A percentile compares a stretch with the other conserved stretches of the same genome.
Conservation (phyloP, 257 asterid species). For the Asclepias syriaca region DNA sequence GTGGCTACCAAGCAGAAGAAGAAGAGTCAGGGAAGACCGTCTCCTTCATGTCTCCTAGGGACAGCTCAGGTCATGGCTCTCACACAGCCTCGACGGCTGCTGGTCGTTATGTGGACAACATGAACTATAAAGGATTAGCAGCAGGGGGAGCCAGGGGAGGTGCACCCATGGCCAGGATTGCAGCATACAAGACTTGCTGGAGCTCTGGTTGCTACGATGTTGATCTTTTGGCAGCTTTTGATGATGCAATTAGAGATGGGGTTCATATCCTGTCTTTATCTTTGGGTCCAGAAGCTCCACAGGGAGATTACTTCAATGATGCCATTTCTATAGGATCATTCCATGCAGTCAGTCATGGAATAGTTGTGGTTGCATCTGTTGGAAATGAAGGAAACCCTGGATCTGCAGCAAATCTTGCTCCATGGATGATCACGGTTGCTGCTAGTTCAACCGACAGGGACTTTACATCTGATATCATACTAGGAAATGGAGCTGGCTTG, state of each 20-base stretch:
- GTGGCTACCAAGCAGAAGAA: slow-evolving; percentile 77
- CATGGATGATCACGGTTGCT: slow-evolving; percentile 91
- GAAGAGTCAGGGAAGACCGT: slow-evolving; percentile 39
- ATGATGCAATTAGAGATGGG: slow-evolving; percentile 86
- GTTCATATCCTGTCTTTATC: slow-evolving; percentile 76
- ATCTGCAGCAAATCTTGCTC: slow-evolving; percentile 82
- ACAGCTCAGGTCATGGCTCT: slow-evolving; percentile 80
- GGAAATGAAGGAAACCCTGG: slow-evolving; percentile 72
- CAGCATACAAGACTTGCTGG: slow-evolving; percentile 90
- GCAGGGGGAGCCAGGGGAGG: slow-evolving; percentile 92
- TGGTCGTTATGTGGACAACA: slow-evolving; percentile 64
- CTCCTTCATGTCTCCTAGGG: slow-evolving; percentile 70
- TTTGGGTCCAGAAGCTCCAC: slow-evolving; percentile 76
- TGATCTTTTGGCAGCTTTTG: slow-evolving; percentile 91
- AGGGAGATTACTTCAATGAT: slow-evolving; percentile 74
- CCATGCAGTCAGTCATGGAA: slow-evolving; percentile 78
- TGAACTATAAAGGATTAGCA: slow-evolving; percentile 80
- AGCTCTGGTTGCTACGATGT: slow-evolving; percentile 77
- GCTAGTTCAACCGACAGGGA: slow-evolving; percentile 84
- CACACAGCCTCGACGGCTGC: slow-evolving; percentile 97
- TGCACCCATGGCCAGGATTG: slow-evolving; percentile 87
- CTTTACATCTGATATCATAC: slow-evolving; percentile 57
- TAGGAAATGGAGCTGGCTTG: slow-evolving; percentile 63
- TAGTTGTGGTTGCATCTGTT: slow-evolving; percentile 77
- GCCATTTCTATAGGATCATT: slow-evolving; percentile 89